phyloP scores from a whole-genome alignment of 192 early-diverging fungal species.

The Chytriomyces hyalinus region DNA sequence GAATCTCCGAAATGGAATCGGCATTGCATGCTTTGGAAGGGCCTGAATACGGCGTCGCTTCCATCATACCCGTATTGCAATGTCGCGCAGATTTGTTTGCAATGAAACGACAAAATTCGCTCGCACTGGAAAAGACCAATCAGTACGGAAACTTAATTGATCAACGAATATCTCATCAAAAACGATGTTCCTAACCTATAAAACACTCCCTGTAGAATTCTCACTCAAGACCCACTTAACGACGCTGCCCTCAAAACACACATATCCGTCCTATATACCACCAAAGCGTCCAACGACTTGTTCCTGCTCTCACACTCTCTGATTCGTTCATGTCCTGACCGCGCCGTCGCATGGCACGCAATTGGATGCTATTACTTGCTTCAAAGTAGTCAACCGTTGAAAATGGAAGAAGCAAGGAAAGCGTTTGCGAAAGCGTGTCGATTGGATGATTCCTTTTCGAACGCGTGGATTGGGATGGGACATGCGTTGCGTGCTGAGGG shows the following conservation, averaged over 20 bases:
- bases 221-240: slow-evolving; percentile 64
- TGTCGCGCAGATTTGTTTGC: slow-evolving; percentile 13
- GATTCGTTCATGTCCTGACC: slow-evolving; percentile 64
- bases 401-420: slow-evolving; percentile 65
- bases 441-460: slow-evolving; percentile 66
- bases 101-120: background rate
- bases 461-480: slow-evolving; percentile 81
- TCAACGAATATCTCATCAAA: slow-evolving; percentile 6
- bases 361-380: slow-evolving; percentile 79
- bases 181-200: background rate
- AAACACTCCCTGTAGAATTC: slow-evolving; percentile 54
- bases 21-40: slow-evolving; percentile 10
- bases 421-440: slow-evolving; percentile 71
- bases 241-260: slow-evolving; percentile 64
- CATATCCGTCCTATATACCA: slow-evolving; percentile 70
- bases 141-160: slow-evolving; percentile 40
- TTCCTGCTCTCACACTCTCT: slow-evolving; percentile 77
- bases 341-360: slow-evolving; percentile 72
- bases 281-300: slow-evolving; percentile 66
- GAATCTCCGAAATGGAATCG: background rate
- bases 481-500: slow-evolving; percentile 79
- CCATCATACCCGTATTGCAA: background rate
- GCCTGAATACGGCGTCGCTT: background rate
- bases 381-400: background rate
- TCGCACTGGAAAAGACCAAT: slow-evolving; percentile 34